Base-by-base conservation (phyloP, 2,329 filamentous ascomycete genomes). In the Didymella arachidicola region DNA sequence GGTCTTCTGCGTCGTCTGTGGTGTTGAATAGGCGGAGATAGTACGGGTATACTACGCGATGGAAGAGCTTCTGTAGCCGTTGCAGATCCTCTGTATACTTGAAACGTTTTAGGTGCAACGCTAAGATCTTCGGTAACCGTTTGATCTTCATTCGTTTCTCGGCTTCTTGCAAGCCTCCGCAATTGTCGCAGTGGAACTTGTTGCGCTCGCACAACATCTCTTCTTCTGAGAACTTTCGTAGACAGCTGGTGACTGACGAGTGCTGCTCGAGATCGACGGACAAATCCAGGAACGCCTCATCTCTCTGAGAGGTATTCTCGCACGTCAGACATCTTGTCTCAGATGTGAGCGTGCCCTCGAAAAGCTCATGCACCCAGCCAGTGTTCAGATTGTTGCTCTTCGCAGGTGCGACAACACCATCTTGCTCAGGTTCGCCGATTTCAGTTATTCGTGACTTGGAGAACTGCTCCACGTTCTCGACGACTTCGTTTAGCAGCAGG, bases 131-230 rank as follows among this genome's bases (percentile, higher is more conserved):
- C 4, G 95, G 95, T 72, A 98, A 80, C 52, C 91, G 87, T 81
- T 99, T 98, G 68, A 99, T 94, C 82, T 98, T 99, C 95, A 99
- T 99, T 64, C 95, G 87, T 82, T 98, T 99, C 78, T 99, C 95
- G 0, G 95, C 95, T 79, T 99, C 95, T 78, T 99, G 95, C 54
- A 99, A 81, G 2, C 95, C 95, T 52, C 95, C 95, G 68, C 95
- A 99, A 69, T 93, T 93, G 75, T 99, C 95, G 79, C 95, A 99
- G 74, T 99, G 94, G 67, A 99, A 99, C 75, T 99, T 99, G 81
- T 99, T 98, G 60, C 93, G 86, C 79, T 99, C 95, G 73, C 95
- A 98, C 57, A 99, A 84, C 75, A 98, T 97, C 78, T 99, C 95
- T 71, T 98, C 95, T 44, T 95, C 93, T 0, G 95, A 99, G 72